A percentile compares a stretch with the other conserved stretches of the same genome.
phyloP scores from a whole-genome alignment of 495 filamentous ascomycete genomes.

The Neurospora terricola region DNA sequence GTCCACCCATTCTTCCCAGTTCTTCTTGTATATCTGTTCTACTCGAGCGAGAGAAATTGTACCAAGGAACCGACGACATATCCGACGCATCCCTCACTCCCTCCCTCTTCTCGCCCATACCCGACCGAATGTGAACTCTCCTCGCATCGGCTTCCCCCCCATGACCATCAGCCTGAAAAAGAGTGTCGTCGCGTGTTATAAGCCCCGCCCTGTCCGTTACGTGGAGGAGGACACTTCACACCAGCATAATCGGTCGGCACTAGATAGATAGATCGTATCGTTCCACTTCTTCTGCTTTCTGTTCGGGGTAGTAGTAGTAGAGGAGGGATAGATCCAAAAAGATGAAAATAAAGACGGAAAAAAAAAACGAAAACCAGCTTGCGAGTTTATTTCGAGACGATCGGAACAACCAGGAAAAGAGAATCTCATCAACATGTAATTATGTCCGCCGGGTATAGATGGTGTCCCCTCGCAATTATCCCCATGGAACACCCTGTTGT shows the following conservation, averaged over 20 bases:
- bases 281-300: neutral
- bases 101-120: neutral
- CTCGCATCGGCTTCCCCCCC: neutral
- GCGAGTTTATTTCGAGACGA: neutral
- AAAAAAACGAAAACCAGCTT: conserved; percentile 1
- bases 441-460: conserved; percentile 20
- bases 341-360: conserved; percentile 6
- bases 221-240: neutral
- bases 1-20: neutral
- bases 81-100: neutral
- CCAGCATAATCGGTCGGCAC: neutral
- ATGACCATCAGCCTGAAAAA: neutral
- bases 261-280: neutral
- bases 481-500: neutral
- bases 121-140: neutral
- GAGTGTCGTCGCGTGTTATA: neutral
- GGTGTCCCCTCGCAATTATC: conserved; percentile 1
- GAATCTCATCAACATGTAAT: neutral
- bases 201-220: neutral
- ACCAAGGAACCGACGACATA: neutral
- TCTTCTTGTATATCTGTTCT: neutral
- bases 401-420: conserved; percentile 1
- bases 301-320: conserved; percentile 1
- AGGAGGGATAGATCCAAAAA: conserved; percentile 10
- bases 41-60: neutral